Base-by-base conservation (phyloP, 2,329 filamentous ascomycete species). In the Pseudocercospora eumusae region DNA sequence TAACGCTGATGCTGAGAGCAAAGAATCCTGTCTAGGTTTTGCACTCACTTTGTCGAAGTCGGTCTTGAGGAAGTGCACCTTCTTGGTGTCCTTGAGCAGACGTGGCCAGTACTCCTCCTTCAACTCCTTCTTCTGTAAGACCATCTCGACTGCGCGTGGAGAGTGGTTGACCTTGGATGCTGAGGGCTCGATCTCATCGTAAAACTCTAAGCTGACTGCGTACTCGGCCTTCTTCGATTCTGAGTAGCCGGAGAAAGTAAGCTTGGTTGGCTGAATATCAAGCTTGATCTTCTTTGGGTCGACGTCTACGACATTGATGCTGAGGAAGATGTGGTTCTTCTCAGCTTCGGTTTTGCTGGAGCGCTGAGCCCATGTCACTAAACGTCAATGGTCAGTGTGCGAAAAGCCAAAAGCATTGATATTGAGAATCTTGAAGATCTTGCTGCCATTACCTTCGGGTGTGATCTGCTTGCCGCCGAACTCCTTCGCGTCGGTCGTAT, bases 301-400 rank as follows among this genome's bases (percentile, higher is more conserved):
- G 49, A 97, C 89, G 77, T 99, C 95, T 71, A 93, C 86, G 56
- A 93, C 92, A 73, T 86, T 86, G 81, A 99, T 91, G 75, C 91
- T 96, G 70, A 99, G 85, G 83, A 92, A 96, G 84, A 99, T 82
- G 82, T 92, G 91, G 85, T 99, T 99, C 84, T 93, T 96, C 77
- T 88, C 84, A 60, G 90, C 77, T 59, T 97, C 93, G 70, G 83
- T 82, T 71, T 79, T 82, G 75, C 88, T 95, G 52, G 93, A 98
- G 83, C 95, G 93, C 84, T 99, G 95, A 69, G 95, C 93, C 95
- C 95, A 99, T 79, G 92, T 90, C 72, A 99, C 95, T 98, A 74
- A 62, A 67, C 1, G 3, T 13, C 45, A 61, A 54, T 57, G 67
- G 68, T 73, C 63, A 71, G 67, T 55, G 49, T 59, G 53, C n/a